Conservation (phyloP, 2,329 filamentous ascomycete genomes). For the Colletotrichum viniferum region DNA sequence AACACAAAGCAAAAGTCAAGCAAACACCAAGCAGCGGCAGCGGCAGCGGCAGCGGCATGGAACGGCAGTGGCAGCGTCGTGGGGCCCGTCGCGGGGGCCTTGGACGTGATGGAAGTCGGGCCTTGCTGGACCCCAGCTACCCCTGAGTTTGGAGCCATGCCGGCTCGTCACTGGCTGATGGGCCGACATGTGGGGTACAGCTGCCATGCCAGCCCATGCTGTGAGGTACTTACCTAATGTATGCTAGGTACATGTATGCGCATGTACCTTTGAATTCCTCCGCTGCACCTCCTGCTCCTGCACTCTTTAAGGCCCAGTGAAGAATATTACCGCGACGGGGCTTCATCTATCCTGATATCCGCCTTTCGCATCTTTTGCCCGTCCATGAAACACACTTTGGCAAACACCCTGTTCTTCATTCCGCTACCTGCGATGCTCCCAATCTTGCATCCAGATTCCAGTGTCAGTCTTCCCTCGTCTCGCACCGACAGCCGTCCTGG, state of each 20-base stretch:
- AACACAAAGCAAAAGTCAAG: neutral
- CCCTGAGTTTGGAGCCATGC: neutral
- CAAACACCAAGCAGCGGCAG: neutral
- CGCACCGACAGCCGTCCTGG: neutral
- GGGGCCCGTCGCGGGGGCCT: neutral
- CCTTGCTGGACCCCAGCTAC: slow-evolving; percentile 13
- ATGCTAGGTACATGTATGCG: neutral
- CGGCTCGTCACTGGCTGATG: neutral
- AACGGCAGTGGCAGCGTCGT: neutral
- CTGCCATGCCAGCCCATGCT: neutral
- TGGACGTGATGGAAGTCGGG: neutral
- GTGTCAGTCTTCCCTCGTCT: neutral
- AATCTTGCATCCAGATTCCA: neutral
- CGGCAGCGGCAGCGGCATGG: neutral
- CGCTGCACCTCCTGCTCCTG: neutral
- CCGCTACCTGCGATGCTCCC: neutral
- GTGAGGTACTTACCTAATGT: neutral
- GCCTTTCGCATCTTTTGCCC: neutral
- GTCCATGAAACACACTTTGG: neutral
- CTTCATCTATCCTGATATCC: neutral
- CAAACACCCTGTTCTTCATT: neutral
- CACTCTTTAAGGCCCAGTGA: neutral
- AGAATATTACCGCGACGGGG: neutral
- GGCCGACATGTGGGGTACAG: neutral
- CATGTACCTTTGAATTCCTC: neutral